Conservation (phyloP, 495 filamentous ascomycete species). For the Lichenothelia convexa region DNA sequence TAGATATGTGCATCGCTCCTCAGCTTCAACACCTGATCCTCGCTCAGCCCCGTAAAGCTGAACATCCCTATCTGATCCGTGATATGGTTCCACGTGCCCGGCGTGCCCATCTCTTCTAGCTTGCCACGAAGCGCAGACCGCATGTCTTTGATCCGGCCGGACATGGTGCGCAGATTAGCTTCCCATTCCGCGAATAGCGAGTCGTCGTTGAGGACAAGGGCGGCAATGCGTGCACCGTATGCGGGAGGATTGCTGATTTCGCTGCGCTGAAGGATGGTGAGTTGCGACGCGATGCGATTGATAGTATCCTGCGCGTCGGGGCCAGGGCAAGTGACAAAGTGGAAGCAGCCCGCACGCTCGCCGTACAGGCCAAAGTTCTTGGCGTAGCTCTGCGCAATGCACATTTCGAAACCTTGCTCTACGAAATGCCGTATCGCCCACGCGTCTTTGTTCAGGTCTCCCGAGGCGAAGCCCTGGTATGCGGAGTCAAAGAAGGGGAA, state of each 20-base stretch:
- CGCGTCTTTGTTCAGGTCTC: conserved; percentile 66
- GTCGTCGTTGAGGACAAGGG: conserved; percentile 62
- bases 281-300: conserved; percentile 59
- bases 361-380: conserved; percentile 99
- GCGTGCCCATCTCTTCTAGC: conserved; percentile 65
- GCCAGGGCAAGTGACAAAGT: conserved; percentile 66
- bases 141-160: conserved; percentile 83
- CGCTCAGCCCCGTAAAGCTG: conserved; percentile 79
- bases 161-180: conserved; percentile 82
- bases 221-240: conserved; percentile 81
- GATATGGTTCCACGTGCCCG: conserved; percentile 89
- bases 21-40: conserved; percentile 69
- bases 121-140: conserved; percentile 53
- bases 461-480: conserved; percentile 96
- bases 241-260: conserved; percentile 95
- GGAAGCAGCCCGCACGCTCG: conserved; percentile 90
- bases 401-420: conserved; percentile 85
- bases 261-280: conserved; percentile 85
- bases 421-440: conserved; percentile 88
- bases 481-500: conserved; percentile 99
- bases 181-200: conserved; percentile 85
- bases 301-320: conserved; percentile 43
- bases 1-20: conserved; percentile 76
- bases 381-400: conserved; percentile 88
- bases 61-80: conserved; percentile 99